Base-by-base conservation (phyloP, 768 basidiomycete species). In the Leccinum boreale region DNA sequence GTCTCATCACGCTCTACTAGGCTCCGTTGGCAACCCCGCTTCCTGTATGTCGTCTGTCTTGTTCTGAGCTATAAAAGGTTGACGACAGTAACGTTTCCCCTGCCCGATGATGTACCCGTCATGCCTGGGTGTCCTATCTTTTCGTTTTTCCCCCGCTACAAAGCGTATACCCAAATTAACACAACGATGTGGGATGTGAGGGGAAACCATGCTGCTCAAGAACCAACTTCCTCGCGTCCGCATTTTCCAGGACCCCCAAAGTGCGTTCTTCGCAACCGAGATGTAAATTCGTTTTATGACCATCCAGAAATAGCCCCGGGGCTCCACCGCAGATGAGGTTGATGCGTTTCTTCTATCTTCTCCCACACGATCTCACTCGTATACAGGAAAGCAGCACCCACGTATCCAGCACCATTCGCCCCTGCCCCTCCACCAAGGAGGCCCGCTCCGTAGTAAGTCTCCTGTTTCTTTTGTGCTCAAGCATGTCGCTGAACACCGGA, bases 121-220 rank as follows among this genome's bases (percentile, higher is more conserved):
- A 72, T 72, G 71, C 58, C 72, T 54, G 61, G 71, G 58, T 72
- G 71, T 58, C 69, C 72, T 19, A 15, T 65, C 46, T 56, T 74
- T 29, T 63, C 69, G 3, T 69, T 57, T 52, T 74, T 72, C 48
- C 72, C 71, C 11, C 73, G 69, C 62, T 70, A 73, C 5, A 74
- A 64, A 46, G 59, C 71, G 46, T 74, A 74, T 24, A 74, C 67
- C 6, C 67, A 74, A 44, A 57, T 72, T n/a, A 71, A 72, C 28
- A 23, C 68, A 21, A 60, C 52, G 63, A 64, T 52, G 70, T 74
- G 69, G 71, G 72, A 72, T 29, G 3, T 59, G 51, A 62, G 64
- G 5, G 70, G 62, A 2, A 60, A 63, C 21, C 9, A 58, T 33
- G 39, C 53, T 33, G 44, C 51, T 11, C 61, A 63, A 54, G 61